Conservation (phyloP, 768 basidiomycete genomes). For the Myochromella boudieri region DNA sequence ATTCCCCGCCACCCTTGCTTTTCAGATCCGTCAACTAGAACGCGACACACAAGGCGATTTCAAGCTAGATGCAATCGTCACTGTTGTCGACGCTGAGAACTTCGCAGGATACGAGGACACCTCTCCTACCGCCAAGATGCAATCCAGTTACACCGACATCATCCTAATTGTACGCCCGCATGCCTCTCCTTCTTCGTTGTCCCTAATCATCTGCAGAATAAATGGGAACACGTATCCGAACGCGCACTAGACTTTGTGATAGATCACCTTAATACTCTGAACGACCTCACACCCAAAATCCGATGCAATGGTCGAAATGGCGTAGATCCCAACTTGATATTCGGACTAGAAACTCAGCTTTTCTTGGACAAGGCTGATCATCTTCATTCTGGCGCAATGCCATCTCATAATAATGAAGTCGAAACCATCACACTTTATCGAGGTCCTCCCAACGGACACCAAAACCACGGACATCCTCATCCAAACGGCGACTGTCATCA, state of each 20-base stretch:
- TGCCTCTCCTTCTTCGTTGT: background rate
- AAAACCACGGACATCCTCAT: conserved; percentile 21
- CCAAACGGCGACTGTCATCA: conserved; percentile 14
- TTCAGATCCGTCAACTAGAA: conserved; percentile 91
- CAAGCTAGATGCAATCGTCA: conserved; percentile 86
- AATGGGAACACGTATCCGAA: conserved; percentile 86
- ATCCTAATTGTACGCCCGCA: conserved; percentile 68
- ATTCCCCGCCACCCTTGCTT: conserved; percentile 92
- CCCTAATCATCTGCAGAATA: conserved; percentile 55
- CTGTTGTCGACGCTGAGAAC: conserved; percentile 90
- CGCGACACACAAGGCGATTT: conserved; percentile 71
- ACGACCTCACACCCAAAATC: conserved; percentile 88
- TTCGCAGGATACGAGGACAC: conserved; percentile 92
- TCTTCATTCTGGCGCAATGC: conserved; percentile 11
- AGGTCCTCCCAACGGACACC: conserved; percentile 29
- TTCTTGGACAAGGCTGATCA: conserved; percentile 39
- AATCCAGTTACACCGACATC: conserved; percentile 93
- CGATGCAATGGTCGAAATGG: conserved; percentile 61
- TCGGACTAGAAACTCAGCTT: conserved; percentile 87
- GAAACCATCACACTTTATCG: conserved; percentile 70
- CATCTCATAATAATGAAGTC: conserved; percentile 77
- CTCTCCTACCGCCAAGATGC: conserved; percentile 89
- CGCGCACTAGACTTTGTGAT: conserved; percentile 77
- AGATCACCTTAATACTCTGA: conserved; percentile 87
- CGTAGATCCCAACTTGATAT: conserved; percentile 77